Evolutionary conservation across 352 stramenopile genomes (phyloP).

Genomic region (Phytopythium cucurbitacearum): DNA sequence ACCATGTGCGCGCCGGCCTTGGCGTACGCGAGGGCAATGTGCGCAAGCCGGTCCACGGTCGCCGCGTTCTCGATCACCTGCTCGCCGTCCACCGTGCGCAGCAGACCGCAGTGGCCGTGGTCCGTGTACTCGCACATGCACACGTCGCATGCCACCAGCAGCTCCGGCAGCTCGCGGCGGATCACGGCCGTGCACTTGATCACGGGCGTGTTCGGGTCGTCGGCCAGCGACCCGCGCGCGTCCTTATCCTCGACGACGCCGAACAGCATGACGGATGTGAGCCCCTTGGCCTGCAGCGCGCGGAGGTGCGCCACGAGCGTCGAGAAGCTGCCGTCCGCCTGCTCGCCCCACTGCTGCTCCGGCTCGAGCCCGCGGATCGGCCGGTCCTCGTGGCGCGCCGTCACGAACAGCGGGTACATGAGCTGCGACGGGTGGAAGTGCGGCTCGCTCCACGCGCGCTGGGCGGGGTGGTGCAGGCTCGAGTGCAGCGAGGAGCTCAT

Average conservation of each 20-base stretch:
- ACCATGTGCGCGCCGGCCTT: conserved; percentile 97
- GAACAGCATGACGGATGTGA: conserved; percentile 87
- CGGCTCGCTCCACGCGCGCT: conserved; percentile 84
- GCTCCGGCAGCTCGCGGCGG: conserved; percentile 56
- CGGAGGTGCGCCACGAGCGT: conserved; percentile 72
- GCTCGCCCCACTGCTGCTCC: conserved; percentile 81
- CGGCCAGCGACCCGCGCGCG: conserved; percentile 64
- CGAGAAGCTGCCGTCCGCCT: conserved; percentile 55
- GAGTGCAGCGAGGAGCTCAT: conserved; percentile 50
- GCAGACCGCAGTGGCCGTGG: conserved; percentile 82
- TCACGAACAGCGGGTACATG: conserved; percentile 90
- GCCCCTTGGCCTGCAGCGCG: conserved; percentile 63
- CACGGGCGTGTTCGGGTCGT: conserved; percentile 71
- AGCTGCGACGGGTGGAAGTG: conserved; percentile 87
- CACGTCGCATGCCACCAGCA: conserved; percentile 84
- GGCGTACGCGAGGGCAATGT: conserved; percentile 94
- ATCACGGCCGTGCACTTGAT: conserved; percentile 67
- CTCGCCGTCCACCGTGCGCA: conserved; percentile 90
- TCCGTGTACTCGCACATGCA: conserved; percentile 91
- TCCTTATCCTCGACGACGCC: conserved; percentile 86
- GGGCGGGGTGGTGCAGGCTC: conserved; percentile 73
- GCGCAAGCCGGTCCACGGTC: conserved; percentile 95
- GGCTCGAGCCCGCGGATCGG: conserved; percentile 77
- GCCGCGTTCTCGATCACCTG: conserved; percentile 96
- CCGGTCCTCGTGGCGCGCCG: conserved; percentile 58